phyloP scores from a whole-genome alignment of 495 filamentous ascomycete genomes.

The Staphylotrichum tortipilum region DNA sequence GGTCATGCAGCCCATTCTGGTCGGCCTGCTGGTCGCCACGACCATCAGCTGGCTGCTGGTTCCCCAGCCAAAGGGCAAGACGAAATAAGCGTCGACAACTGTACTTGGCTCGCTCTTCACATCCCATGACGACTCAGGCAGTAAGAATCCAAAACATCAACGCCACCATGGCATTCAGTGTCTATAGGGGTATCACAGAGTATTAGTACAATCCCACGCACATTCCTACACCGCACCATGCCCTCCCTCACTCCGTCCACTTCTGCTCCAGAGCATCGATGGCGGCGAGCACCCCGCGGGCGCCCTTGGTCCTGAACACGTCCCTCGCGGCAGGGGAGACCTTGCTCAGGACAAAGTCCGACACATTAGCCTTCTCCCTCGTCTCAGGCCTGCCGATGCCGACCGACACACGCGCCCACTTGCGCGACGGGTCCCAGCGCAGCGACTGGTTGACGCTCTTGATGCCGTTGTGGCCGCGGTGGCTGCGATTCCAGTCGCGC shows the following conservation, averaged over 20 bases:
- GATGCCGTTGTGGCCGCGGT: constrained; percentile 72
- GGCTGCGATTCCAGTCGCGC: constrained; percentile 48
- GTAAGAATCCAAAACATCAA: neutral
- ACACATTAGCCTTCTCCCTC: constrained; percentile 48
- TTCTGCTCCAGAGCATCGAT: constrained; percentile 41
- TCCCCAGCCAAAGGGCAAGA: constrained; percentile 16
- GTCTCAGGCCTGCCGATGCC: constrained; percentile 64
- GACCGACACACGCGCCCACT: constrained; percentile 47
- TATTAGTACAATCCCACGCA: neutral
- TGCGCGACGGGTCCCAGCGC: constrained; percentile 18
- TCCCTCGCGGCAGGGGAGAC: constrained; percentile 44
- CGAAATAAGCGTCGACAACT: neutral
- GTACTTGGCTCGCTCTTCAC: too few relatives aligned
- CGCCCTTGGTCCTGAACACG: constrained; percentile 37
- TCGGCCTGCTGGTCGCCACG: constrained; percentile 36
- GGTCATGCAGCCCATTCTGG: constrained; percentile 44
- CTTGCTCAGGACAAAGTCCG: constrained; percentile 59
- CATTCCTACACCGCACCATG: neutral
- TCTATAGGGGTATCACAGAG: constrained; percentile 10
- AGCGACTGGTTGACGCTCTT: constrained; percentile 54
- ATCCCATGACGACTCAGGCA: neutral
- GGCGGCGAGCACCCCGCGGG: constrained; percentile 40
- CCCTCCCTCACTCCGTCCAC: too few relatives aligned
- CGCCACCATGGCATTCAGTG: too few relatives aligned
- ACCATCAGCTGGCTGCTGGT: constrained; percentile 39